Evolutionary conservation across 2,329 filamentous ascomycete species (phyloP), one percentile per base, ranked within the genome.

Genomic region (Ceratocystis diversiconidia): DNA sequence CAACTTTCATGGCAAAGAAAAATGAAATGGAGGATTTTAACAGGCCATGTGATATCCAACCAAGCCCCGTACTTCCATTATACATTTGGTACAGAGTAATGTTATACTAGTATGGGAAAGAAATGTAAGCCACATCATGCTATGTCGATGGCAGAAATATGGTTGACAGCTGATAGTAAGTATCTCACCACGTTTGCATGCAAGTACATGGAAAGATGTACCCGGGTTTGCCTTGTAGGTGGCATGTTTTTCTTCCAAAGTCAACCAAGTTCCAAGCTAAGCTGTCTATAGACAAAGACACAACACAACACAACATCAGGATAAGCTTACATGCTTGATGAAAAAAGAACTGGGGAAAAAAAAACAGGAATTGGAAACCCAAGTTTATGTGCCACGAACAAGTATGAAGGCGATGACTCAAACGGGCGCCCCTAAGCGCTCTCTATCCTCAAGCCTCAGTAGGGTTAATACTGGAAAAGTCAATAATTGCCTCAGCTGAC

Each of bases 401-500:
- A 36, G 17, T 17, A 32, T 10, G 1, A 19, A 30, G 30, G 22
- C 30, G 10, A 48, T 25, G 19, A 22, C 25, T 30, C 60, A 25
- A 12, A 8, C 15, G n/a, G 25, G 3, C 1, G 5, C 15, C 7
- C 17, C n/a, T 1, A 2, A 19, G n/a, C 43, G 10, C 17, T 25
- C 28, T 48, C 12, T 36, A 5, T 15, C 61, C 15, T 59, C 52
- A 65, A 30, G 66, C 63, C 44, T 63, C 55, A 2, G n/a, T 17
- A 28, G 61, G 65, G n/a, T 65, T 57, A 10, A 69, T 41, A 2
- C 19, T 63, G 28, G 25, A 36, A 68, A 78, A 77, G 69, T 75
- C 73, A 62, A 69, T 66, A 66, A 78, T 72, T 46, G 74, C 75
- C n/a, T 65, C 63, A 44, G 68, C 68, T 30, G 73, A 71, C 62